These are phyloP conservation scores for Phaeoacremonium minimum DNA, from an alignment of 2,329 filamentous ascomycete genomes.

Conservation along the genomic window DNA sequence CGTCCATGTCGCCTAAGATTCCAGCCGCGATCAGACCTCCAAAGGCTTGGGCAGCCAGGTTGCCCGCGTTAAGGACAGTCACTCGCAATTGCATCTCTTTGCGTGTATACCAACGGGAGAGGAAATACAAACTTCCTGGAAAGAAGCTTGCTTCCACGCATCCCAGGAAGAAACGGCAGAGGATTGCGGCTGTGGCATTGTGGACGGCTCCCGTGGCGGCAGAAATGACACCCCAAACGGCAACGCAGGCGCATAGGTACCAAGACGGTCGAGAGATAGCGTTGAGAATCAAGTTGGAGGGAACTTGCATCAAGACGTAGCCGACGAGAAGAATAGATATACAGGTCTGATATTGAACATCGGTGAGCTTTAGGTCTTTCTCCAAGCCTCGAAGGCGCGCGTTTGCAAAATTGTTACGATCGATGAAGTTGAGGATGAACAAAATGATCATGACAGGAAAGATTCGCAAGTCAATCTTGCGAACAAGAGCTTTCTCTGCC, in stretches of 20 bases:
- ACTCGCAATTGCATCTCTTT: constrained; percentile 45
- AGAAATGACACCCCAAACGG: not conserved
- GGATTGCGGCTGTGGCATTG: not conserved
- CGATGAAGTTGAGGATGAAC: constrained; percentile 72
- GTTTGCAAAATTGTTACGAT: constrained; percentile 64
- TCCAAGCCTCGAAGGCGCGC: constrained; percentile 63
- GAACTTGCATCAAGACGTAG: constrained; percentile 8
- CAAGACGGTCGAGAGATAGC: not conserved
- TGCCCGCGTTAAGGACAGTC: constrained; percentile 47
- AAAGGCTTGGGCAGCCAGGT: constrained; percentile 43
- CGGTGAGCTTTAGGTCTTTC: constrained; percentile 49
- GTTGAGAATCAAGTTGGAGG: constrained; percentile 12
- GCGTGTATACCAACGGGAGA: constrained; percentile 27
- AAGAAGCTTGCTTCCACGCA: constrained; percentile 6
- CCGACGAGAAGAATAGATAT: constrained; percentile 6
- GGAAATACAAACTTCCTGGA: constrained; percentile 6
- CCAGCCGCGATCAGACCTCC: constrained; percentile 50
- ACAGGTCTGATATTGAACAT: constrained; percentile 24
- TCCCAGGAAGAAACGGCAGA: not conserved
- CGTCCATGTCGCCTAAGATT: constrained; percentile 25
- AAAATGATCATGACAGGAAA: constrained; percentile 60
- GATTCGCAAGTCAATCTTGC: constrained; percentile 67
- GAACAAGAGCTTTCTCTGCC: constrained; percentile 57
- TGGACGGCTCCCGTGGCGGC: not conserved
- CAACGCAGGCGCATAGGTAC: not conserved